Conservation (phyloP, 2,329 filamentous ascomycete genomes). For the Phialocephala sp. region DNA sequence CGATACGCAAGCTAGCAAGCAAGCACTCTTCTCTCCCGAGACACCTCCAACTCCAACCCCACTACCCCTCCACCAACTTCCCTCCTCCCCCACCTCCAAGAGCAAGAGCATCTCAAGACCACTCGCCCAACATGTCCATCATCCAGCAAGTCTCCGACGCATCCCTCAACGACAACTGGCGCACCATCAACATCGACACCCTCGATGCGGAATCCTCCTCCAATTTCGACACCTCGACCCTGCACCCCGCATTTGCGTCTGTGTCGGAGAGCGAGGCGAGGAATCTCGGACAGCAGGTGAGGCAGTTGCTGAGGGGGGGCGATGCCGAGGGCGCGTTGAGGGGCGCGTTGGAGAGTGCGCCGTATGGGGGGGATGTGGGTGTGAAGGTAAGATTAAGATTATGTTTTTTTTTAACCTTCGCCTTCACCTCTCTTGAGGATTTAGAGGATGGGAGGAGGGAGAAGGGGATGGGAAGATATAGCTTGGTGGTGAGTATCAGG, state of each 20-base stretch:
- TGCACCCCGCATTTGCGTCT: conserved; percentile 78
- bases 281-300: conserved; percentile 77
- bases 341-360: conserved; percentile 83
- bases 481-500: not conserved
- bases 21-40: not conserved
- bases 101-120: not conserved
- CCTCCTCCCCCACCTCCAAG: not conserved
- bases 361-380: conserved; percentile 67
- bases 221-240: conserved; percentile 89
- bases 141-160: conserved; percentile 68
- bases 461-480: not conserved
- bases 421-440: no score
- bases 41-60: not conserved
- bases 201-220: conserved; percentile 86
- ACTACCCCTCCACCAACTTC: not conserved
- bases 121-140: conserved; percentile 62
- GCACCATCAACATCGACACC: conserved; percentile 93
- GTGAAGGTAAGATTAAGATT: conserved; percentile 53
- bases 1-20: no score
- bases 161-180: conserved; percentile 69
- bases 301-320: conserved; percentile 84
- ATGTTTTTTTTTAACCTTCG: no score
- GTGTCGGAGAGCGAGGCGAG: conserved; percentile 80
- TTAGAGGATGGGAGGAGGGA: no score
- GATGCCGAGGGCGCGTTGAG: conserved; percentile 87